Evolutionary conservation across 2,329 filamentous ascomycete species (phyloP), one percentile per base, ranked within the genome.

Genomic region (Xylaria sp.): DNA sequence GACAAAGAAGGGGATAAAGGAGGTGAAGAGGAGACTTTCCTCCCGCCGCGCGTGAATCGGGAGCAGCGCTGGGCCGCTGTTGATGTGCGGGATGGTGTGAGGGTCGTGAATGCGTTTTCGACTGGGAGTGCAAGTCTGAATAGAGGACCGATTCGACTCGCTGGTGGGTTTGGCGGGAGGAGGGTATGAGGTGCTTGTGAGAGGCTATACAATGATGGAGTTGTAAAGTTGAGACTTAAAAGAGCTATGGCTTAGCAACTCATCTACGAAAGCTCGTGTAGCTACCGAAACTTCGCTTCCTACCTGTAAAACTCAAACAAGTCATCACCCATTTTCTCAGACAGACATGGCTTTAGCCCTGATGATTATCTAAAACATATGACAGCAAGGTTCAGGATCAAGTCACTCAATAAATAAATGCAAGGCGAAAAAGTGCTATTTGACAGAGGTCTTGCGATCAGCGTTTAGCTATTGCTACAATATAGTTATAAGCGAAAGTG

Each of bases 51-150:
- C 1, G 72, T 50, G 23, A 80, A 68, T 30, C 79, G 87, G 60
- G 87, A 89, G 76, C 83, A 86, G 80, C 80, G 83, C 48, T 89
- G 87, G 87, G 81, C 79, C 0, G 81, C 81, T 2, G 81, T 89
- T 8, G 81, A 83, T 32, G 74, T 86, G 12, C 72, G 74, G 2
- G 75, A 74, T 10, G 76, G 76, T 2, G 79, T 79, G 7, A 78
- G 76, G 63, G 66, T 87, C 36, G 77, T 81, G 20, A 76, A 82
- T 71, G 81, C 79, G 3, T 81, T 85, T 69, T 13, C 65, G 71
- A 46, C 64, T 30, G 50, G 28, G 10, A 23, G 36, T 43, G 39
- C 36, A n/a, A 13, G 15, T 6, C 23, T 56, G 53, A 41, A 50
- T n/a, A 65, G 62, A 32, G 76, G 76, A 7, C 67, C 69, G 13